phyloP scores from a whole-genome alignment of 768 basidiomycete species.

The Termitomyces titanicus region DNA sequence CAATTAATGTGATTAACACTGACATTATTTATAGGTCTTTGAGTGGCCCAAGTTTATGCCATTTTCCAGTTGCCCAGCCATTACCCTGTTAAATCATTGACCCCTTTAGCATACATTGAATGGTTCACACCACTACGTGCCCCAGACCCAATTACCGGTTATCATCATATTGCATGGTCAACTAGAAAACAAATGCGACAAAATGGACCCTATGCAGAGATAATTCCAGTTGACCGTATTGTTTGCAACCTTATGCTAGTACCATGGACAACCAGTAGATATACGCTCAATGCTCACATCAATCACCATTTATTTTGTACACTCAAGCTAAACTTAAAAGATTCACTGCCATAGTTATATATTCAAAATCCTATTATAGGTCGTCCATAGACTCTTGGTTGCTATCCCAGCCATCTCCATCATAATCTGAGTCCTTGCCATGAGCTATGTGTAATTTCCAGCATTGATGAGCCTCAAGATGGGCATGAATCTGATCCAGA shows the following conservation, averaged over 20 bases:
- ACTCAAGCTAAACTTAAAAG: constrained; percentile 7
- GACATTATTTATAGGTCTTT: constrained; percentile 11
- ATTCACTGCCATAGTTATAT: background rate
- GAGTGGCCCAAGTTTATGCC: constrained; percentile 20
- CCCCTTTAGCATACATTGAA: constrained; percentile 22
- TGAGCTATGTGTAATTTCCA: background rate
- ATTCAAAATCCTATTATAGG: background rate
- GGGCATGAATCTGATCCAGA: no score
- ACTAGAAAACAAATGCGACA: constrained; percentile 1
- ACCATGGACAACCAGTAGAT: constrained; percentile 3
- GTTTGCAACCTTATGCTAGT: constrained; percentile 11
- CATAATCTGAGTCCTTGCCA: no score
- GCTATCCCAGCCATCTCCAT: background rate
- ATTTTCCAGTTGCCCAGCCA: constrained; percentile 20
- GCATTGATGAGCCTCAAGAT: background rate
- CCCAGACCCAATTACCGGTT: constrained; percentile 11
- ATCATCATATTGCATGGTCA: constrained; percentile 16
- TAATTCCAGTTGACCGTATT: constrained; percentile 8
- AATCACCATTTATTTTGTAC: constrained; percentile 17
- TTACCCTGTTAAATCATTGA: constrained; percentile 4
- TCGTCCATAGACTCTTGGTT: background rate
- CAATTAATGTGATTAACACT: background rate
- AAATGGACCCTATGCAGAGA: constrained; percentile 3
- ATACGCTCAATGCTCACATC: constrained; percentile 13
- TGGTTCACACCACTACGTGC: constrained; percentile 20